Percentiles rank a stretch among this genome's conserved stretches.
Conservation (phyloP, 345 rosid genomes). For the Populus alba region DNA sequence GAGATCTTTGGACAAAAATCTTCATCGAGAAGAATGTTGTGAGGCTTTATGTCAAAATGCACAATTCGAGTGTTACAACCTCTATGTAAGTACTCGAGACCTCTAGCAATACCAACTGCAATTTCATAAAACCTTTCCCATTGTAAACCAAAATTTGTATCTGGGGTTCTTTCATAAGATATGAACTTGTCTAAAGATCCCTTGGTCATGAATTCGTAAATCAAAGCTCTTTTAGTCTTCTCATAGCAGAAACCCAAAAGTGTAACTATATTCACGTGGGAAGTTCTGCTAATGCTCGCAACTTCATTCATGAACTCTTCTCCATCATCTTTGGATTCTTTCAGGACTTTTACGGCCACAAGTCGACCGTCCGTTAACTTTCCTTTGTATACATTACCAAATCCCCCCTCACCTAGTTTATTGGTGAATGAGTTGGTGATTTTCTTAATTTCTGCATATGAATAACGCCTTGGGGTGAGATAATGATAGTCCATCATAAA, state of each 20-base stretch:
- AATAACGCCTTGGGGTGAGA: constrained; percentile 13
- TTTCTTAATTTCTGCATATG: constrained; percentile 20
- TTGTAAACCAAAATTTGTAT: neutral
- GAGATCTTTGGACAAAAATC: constrained; percentile 20
- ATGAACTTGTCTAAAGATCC: constrained; percentile 40
- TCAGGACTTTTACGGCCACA: constrained; percentile 34
- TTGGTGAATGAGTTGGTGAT: constrained; percentile 22
- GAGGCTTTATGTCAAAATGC: constrained; percentile 32
- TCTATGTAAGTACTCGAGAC: constrained; percentile 21
- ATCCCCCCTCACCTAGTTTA: constrained; percentile 36
- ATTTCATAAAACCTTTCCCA: constrained; percentile 1
- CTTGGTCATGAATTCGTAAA: constrained; percentile 37
- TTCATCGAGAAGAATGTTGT: constrained; percentile 21
- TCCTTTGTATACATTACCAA: constrained; percentile 35
- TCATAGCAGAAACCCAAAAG: constrained; percentile 41
- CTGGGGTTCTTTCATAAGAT: neutral
- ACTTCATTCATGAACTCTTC: constrained; percentile 53
- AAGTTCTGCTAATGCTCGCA: constrained; percentile 42
- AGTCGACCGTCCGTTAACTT: constrained; percentile 15
- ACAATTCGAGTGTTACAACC: constrained; percentile 24
- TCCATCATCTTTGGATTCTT: constrained; percentile 7
- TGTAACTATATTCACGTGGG: constrained; percentile 44
- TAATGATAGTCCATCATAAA: constrained; percentile 7
- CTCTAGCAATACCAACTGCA: constrained; percentile 13
- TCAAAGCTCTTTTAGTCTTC: constrained; percentile 32